A percentile compares a stretch with the other conserved stretches of the same genome.
Conservation (phyloP, 2,329 filamentous ascomycete species). For the Penicillium sumatraense region DNA sequence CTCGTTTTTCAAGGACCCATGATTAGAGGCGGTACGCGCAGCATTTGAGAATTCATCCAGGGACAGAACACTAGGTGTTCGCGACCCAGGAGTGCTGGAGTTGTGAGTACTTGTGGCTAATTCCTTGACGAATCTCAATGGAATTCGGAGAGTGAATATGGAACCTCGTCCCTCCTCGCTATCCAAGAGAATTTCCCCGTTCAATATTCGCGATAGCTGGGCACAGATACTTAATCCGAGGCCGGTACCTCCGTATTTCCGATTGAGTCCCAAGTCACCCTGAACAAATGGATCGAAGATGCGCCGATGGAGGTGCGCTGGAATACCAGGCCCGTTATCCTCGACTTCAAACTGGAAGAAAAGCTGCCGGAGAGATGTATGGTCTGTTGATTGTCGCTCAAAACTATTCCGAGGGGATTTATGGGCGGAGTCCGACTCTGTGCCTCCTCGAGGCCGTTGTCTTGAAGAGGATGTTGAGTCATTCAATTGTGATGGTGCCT, state of each 20-base stretch:
- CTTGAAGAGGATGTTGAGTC: not conserved
- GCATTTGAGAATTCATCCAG: conserved; percentile 31
- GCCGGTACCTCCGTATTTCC: conserved; percentile 87
- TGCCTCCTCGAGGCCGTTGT: not conserved
- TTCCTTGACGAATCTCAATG: conserved; percentile 75
- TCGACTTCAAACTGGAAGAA: conserved; percentile 86
- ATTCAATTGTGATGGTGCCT: not conserved
- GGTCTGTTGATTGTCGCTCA: conserved; percentile 29
- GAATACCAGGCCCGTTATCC: conserved; percentile 86
- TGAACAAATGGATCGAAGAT: conserved; percentile 96
- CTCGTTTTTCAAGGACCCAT: conserved; percentile 24
- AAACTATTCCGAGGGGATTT: no score
- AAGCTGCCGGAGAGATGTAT: conserved; percentile 66
- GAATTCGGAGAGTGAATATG: conserved; percentile 81
- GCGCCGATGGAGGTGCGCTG: conserved; percentile 73
- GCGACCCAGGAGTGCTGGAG: conserved; percentile 35
- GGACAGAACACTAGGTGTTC: conserved; percentile 35
- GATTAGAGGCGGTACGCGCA: conserved; percentile 26
- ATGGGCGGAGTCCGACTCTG: no score
- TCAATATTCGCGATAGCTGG: conserved; percentile 83
- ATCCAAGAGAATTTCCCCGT: conserved; percentile 71
- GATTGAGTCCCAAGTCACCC: conserved; percentile 85
- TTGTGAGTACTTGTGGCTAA: conserved; percentile 53
- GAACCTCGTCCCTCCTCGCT: conserved; percentile 77
- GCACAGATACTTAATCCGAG: conserved; percentile 87